Conservation (phyloP, 257 asterid genomes). For the Solanum sejunctum region DNA sequence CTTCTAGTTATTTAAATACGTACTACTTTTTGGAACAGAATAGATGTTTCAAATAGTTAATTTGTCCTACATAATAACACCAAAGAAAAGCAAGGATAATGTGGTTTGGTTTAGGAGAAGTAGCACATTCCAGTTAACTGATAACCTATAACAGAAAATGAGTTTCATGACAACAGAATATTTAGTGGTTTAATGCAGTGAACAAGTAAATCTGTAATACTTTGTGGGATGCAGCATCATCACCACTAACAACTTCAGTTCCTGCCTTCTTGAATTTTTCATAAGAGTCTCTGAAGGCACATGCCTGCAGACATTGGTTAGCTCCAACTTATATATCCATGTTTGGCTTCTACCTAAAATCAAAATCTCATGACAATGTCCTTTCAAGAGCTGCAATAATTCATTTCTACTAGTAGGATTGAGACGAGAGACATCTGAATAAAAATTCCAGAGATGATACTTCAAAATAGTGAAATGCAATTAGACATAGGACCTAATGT, state of each 20-base stretch:
- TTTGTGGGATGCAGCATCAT: conserved; percentile 76
- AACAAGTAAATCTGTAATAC: conserved; percentile 18
- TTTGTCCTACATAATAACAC: neutral
- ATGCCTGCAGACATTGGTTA: conserved; percentile 47
- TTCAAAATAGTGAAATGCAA: neutral
- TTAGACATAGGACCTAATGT: neutral
- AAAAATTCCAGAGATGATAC: neutral
- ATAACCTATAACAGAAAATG: neutral
- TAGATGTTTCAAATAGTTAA: neutral
- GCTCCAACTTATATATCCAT: neutral
- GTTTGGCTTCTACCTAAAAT: neutral
- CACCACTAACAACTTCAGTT: conserved; percentile 89
- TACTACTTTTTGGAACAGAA: neutral
- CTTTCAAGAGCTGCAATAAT: neutral
- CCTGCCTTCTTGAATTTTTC: conserved; percentile 98
- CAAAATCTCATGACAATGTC: neutral
- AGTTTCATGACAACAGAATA: neutral
- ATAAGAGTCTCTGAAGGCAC: conserved; percentile 95
- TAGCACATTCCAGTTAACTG: neutral
- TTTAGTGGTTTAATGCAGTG: neutral
- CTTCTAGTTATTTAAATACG: neutral
- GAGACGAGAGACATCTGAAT: neutral
- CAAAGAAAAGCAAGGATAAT: neutral
- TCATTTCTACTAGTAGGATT: neutral
- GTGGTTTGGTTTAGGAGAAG: neutral